A percentile compares a stretch with the other conserved stretches of the same genome.
These are phyloP conservation scores for Cicer yamashitae DNA, from an alignment of 306 rosid genomes.

Conservation along the genomic window DNA sequence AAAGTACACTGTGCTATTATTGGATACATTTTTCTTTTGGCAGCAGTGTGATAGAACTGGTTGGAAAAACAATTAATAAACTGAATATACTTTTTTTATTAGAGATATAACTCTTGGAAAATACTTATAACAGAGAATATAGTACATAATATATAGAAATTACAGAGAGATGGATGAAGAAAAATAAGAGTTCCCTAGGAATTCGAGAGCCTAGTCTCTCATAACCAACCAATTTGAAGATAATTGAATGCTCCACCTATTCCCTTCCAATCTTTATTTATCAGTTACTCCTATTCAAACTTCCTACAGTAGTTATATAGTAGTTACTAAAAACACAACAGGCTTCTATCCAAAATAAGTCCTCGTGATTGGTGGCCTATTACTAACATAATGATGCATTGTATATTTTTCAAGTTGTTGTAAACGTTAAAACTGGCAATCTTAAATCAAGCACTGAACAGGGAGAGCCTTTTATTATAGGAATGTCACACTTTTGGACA, in stretches of 20 bases:
- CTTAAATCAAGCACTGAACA: conserved; percentile 17
- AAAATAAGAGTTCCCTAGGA: neutral
- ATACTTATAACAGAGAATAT: neutral
- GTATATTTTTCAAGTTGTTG: conserved; percentile 11
- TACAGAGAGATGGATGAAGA: neutral
- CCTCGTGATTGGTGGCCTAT: neutral
- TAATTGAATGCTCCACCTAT: neutral
- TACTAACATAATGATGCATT: conserved; percentile 1
- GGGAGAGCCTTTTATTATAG: conserved; percentile 14
- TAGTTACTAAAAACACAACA: neutral
- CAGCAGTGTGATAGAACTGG: neutral
- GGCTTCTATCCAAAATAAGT: neutral
- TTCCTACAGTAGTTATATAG: neutral
- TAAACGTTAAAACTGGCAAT: conserved; percentile 18
- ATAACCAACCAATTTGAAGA: neutral
- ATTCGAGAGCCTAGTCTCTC: conserved; percentile 1
- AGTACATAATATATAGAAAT: too few relatives aligned
- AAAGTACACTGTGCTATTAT: conserved; percentile 4
- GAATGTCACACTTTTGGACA: conserved; percentile 8
- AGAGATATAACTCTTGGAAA: neutral
- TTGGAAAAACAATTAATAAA: neutral
- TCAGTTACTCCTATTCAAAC: neutral
- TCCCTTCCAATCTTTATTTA: neutral
- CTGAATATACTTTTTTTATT: neutral
- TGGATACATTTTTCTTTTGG: conserved; percentile 22